Percentiles rank a stretch among this genome's conserved stretches.
Evolutionary conservation across 495 filamentous ascomycete species (phyloP).

Genomic region (Tetracladium setigerum): DNA sequence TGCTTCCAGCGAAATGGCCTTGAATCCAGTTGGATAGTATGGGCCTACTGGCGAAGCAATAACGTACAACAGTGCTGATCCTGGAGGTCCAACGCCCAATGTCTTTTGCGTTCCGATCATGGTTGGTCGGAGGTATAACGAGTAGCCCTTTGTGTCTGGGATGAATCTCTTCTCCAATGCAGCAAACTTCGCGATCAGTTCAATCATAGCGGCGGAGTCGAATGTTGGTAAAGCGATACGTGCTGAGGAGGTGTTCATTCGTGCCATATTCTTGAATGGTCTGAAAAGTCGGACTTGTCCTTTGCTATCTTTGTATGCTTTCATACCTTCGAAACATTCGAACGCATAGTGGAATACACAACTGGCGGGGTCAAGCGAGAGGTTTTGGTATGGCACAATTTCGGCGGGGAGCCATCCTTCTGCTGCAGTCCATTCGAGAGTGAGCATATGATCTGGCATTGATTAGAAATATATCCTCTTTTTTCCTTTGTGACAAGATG

Average conservation of each 20-base stretch:
- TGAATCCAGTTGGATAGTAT: conserved; percentile 97
- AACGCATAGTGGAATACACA: conserved; percentile 99
- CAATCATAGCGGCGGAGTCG: conserved; percentile 58
- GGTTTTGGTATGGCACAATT: conserved; percentile 92
- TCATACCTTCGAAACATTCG: conserved; percentile 97
- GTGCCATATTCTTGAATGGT: conserved; percentile 93
- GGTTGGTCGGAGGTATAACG: conserved; percentile 88
- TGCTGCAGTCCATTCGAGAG: conserved; percentile 81
- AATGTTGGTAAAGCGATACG: conserved; percentile 90
- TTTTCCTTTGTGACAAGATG: neutral
- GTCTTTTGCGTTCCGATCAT: conserved; percentile 96
- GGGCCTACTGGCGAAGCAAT: conserved; percentile 97
- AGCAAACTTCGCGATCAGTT: conserved; percentile 72
- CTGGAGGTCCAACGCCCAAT: conserved; percentile 83
- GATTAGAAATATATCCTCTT: neutral
- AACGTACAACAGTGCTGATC: conserved; percentile 82
- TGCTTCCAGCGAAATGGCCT: conserved; percentile 87
- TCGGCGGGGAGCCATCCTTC: conserved; percentile 73
- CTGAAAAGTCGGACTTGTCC: conserved; percentile 80
- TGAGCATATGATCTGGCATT: conserved; percentile 83
- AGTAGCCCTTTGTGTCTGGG: conserved; percentile 76
- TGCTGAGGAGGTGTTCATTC: conserved; percentile 79
- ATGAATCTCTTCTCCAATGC: conserved; percentile 83
- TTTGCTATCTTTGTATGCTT: conserved; percentile 80
- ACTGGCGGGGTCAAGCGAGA: conserved; percentile 88